phyloP scores from a whole-genome alignment of 2,329 filamentous ascomycete genomes.

The Aspergillus piperis region DNA sequence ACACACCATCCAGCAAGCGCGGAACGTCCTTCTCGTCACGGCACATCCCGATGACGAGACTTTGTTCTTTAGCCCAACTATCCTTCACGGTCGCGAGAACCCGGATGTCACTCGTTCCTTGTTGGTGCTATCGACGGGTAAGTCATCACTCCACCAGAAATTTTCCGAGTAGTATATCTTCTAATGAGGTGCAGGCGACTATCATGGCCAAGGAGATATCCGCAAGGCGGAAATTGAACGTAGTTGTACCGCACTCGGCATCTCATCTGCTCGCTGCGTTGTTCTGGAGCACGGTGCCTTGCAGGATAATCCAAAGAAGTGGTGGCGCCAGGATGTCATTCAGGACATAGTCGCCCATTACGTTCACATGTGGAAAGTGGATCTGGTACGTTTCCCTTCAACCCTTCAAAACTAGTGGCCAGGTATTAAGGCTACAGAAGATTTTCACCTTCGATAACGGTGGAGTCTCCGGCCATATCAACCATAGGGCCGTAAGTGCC shows the following conservation, averaged over 20 bases:
- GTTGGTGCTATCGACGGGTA: slow-evolving; percentile 27
- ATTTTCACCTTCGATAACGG: slow-evolving; percentile 47
- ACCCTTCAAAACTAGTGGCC: neutral
- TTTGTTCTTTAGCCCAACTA: slow-evolving; percentile 31
- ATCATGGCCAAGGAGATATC: slow-evolving; percentile 25
- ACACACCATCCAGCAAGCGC: slow-evolving; percentile 34
- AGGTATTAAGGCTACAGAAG: slow-evolving; percentile 10
- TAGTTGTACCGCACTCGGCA: slow-evolving; percentile 26
- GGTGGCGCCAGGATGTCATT: slow-evolving; percentile 42
- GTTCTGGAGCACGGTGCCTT: slow-evolving; percentile 40
- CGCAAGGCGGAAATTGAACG: slow-evolving; percentile 25
- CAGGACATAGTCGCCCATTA: slow-evolving; percentile 36
- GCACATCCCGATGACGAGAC: slow-evolving; percentile 35
- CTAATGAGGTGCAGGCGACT: slow-evolving; percentile 16
- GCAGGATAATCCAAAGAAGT: slow-evolving; percentile 42
- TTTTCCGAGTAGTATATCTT: neutral
- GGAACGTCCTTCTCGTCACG: slow-evolving; percentile 43
- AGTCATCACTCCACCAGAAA: neutral
- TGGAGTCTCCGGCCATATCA: slow-evolving; percentile 45
- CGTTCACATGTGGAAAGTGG: slow-evolving; percentile 41
- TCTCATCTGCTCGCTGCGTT: slow-evolving; percentile 35
- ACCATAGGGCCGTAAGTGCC: slow-evolving; percentile 44
- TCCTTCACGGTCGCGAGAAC: slow-evolving; percentile 22
- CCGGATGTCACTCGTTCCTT: slow-evolving; percentile 21
- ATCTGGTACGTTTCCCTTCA: slow-evolving; percentile 30